phyloP scores from a whole-genome alignment of 306 rosid genomes.

The Lupinus albus region DNA sequence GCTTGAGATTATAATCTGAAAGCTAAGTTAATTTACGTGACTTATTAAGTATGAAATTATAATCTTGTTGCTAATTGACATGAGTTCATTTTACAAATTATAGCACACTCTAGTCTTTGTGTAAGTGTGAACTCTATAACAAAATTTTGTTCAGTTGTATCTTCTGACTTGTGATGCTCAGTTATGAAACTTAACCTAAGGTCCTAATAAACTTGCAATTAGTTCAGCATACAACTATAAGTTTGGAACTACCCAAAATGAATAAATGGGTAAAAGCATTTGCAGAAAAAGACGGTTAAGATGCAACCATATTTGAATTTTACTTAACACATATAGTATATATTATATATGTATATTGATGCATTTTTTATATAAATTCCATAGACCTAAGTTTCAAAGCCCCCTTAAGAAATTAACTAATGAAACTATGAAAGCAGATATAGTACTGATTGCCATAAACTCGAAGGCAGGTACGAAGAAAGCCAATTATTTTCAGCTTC shows the following conservation, averaged over 20 bases:
- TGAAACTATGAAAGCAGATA: too few species aligned
- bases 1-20: too few species aligned
- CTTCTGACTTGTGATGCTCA: slow-evolving; percentile 1
- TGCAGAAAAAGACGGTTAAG: neutral
- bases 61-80: too few species aligned
- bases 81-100: too few species aligned
- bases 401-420: neutral
- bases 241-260: neutral
- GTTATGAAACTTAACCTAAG: neutral
- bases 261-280: neutral
- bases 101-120: neutral
- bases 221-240: neutral
- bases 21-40: too few species aligned
- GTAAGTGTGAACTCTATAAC: neutral
- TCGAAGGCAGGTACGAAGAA: neutral
- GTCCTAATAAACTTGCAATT: slow-evolving; percentile 3
- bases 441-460: slow-evolving; percentile 21
- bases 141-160: neutral
- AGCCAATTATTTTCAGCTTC: slow-evolving; percentile 8
- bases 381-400: neutral
- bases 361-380: neutral
- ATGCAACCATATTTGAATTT: slow-evolving; percentile 14
- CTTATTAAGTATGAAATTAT: too few species aligned
- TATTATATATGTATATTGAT: neutral
- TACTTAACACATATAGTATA: neutral